These are phyloP conservation scores for Rubroboletus satanas DNA, from an alignment of 768 basidiomycete species.

Conservation along the genomic window DNA sequence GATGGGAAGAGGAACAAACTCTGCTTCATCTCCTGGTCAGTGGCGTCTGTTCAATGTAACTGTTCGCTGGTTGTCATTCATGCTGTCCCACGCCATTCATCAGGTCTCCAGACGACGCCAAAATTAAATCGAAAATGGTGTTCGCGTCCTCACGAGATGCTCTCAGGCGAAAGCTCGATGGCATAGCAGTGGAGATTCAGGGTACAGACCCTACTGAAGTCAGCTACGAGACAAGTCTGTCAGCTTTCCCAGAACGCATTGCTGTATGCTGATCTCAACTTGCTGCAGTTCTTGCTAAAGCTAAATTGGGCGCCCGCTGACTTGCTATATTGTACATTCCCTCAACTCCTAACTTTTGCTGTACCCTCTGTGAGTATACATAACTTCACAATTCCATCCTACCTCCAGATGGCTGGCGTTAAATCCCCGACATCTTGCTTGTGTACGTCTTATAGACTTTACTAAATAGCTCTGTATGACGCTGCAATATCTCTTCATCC, in stretches of 20 bases:
- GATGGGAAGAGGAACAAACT: constrained; percentile 85
- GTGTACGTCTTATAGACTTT: constrained; percentile 3
- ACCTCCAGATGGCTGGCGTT: not conserved
- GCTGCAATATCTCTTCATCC: constrained; percentile 5
- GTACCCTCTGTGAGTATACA: constrained; percentile 16
- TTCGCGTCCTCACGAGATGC: constrained; percentile 89
- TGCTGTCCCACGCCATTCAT: not conserved
- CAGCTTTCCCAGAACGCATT: not conserved
- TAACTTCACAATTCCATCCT: constrained; percentile 1
- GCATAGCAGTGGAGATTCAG: constrained; percentile 81
- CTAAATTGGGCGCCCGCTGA: constrained; percentile 11
- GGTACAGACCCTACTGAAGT: constrained; percentile 77
- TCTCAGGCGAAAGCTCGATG: constrained; percentile 68
- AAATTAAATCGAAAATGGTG: constrained; percentile 91
- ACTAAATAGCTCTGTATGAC: constrained; percentile 7
- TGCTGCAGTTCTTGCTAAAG: constrained; percentile 19
- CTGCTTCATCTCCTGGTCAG: constrained; percentile 82
- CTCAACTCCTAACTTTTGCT: not conserved
- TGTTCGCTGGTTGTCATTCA: not conserved
- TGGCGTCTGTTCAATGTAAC: constrained; percentile 16
- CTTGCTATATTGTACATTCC: constrained; percentile 6
- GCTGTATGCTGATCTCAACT: constrained; percentile 3
- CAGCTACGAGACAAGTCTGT: constrained; percentile 62
- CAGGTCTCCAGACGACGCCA: constrained; percentile 86
- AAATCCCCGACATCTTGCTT: not conserved